phyloP scores from a whole-genome alignment of 148 eudicot genomes.

The Rhododendron henanense region DNA sequence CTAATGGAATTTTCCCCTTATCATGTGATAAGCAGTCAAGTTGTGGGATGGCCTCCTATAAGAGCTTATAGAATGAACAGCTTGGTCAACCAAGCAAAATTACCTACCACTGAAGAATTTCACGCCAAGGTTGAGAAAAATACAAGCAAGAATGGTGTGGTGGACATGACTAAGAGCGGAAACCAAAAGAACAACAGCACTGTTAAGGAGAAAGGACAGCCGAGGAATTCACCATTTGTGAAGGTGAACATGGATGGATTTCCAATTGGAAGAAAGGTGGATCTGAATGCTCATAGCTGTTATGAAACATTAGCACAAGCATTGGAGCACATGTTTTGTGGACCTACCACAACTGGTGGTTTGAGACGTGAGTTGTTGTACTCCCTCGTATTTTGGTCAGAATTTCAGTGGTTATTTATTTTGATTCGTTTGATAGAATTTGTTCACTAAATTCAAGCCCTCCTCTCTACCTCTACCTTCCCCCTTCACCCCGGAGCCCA shows the following conservation, averaged over 20 bases:
- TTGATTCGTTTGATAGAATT: neutral
- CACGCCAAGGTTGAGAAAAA: constrained; percentile 34
- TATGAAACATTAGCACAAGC: constrained; percentile 64
- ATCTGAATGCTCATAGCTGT: constrained; percentile 68
- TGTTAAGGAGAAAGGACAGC: constrained; percentile 30
- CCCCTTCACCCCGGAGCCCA: neutral
- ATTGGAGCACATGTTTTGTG: constrained; percentile 75
- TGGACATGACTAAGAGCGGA: constrained; percentile 21
- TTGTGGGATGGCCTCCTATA: constrained; percentile 97
- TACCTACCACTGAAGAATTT: constrained; percentile 39
- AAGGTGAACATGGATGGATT: constrained; percentile 94
- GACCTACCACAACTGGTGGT: constrained; percentile 33
- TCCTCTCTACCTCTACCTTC: neutral
- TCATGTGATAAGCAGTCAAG: constrained; percentile 54
- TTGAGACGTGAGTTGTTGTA: constrained; percentile 41
- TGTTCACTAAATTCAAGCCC: neutral
- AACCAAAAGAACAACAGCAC: constrained; percentile 6
- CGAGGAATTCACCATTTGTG: constrained; percentile 54
- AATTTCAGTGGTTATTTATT: neutral
- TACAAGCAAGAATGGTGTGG: constrained; percentile 35
- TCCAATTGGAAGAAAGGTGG: constrained; percentile 89
- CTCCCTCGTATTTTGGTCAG: neutral
- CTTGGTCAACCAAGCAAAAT: constrained; percentile 63
- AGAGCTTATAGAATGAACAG: constrained; percentile 76
- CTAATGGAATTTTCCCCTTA: neutral